phyloP scores from a whole-genome alignment of 192 early-diverging fungal species.

The Mortierella alpina region DNA sequence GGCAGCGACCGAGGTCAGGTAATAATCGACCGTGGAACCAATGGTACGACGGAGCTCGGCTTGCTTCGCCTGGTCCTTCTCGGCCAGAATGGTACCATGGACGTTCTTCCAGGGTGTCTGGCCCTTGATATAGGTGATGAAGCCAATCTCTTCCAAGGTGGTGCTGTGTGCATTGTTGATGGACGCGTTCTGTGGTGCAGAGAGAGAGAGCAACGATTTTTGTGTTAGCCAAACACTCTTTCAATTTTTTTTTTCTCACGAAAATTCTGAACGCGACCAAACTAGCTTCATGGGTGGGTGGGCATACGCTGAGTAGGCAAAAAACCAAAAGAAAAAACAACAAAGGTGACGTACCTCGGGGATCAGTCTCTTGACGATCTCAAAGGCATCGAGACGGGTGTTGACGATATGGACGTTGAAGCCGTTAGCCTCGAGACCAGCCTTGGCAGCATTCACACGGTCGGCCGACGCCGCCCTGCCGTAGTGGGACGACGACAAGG shows the following conservation, averaged over 20 bases:
- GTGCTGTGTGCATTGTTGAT: conserved; percentile 59
- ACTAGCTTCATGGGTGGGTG: too few species aligned
- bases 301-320: background rate
- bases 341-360: conserved; percentile 10
- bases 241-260: too few species aligned
- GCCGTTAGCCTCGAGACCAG: conserved; percentile 49
- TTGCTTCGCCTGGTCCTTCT: conserved; percentile 49
- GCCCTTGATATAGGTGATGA: conserved; percentile 58
- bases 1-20: conserved; percentile 49
- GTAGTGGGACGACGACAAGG: conserved; percentile 10
- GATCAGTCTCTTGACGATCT: conserved; percentile 50
- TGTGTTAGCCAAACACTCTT: background rate
- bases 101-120: conserved; percentile 53
- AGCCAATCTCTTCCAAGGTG: conserved; percentile 59
- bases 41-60: conserved; percentile 46
- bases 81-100: conserved; percentile 33
- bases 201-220: background rate
- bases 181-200: conserved; percentile 20
- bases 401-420: conserved; percentile 55
- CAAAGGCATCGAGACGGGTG: conserved; percentile 39
- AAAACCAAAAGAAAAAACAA: background rate
- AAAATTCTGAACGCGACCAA: too few species aligned
- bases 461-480: conserved; percentile 41
- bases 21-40: conserved; percentile 55
- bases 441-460: conserved; percentile 41